A percentile compares a stretch with the other conserved stretches of the same genome.
Evolutionary conservation across 768 basidiomycete genomes (phyloP).

Genomic region (Naganishia friedmannii): DNA sequence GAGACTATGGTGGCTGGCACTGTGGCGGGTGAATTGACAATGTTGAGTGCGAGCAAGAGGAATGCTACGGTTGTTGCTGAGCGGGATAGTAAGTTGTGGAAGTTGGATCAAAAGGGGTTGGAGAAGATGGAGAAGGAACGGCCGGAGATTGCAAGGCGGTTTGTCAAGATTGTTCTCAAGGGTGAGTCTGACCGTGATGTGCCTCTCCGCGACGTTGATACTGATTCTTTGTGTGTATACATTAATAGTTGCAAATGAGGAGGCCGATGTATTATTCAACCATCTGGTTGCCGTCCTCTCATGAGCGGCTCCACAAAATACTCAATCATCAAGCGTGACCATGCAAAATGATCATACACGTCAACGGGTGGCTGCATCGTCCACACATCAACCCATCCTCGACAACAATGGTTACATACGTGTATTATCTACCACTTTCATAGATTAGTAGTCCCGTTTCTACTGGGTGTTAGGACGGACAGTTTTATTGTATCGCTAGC

Average conservation of each 20-base stretch:
- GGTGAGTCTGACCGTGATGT: conserved; percentile 37
- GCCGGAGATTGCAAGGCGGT: conserved; percentile 54
- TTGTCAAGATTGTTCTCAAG: conserved; percentile 50
- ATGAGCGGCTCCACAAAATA: conserved; percentile 4
- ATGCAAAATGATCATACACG: too few species aligned
- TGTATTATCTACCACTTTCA: too few species aligned
- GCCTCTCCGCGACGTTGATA: not conserved
- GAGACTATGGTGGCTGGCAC: conserved; percentile 94
- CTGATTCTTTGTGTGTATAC: conserved; percentile 3
- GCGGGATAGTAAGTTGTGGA: conserved; percentile 75
- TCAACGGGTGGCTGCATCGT: too few species aligned
- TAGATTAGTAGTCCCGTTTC: too few species aligned
- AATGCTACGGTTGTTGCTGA: conserved; percentile 86
- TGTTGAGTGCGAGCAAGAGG: conserved; percentile 70
- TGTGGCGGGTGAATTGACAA: conserved; percentile 84
- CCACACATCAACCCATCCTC: too few species aligned
- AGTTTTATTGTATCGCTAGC: too few species aligned
- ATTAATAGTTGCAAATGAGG: conserved; percentile 44
- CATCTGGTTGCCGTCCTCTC: conserved; percentile 47
- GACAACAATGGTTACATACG: too few species aligned
- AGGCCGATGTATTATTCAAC: conserved; percentile 43
- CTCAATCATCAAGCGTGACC: too few species aligned
- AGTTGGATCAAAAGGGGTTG: conserved; percentile 63
- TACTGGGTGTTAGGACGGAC: too few species aligned
- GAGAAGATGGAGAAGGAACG: conserved; percentile 65